Evolutionary conservation across 2,329 filamentous ascomycete genomes (phyloP).

Genomic region (Paradendryphiella salina): DNA sequence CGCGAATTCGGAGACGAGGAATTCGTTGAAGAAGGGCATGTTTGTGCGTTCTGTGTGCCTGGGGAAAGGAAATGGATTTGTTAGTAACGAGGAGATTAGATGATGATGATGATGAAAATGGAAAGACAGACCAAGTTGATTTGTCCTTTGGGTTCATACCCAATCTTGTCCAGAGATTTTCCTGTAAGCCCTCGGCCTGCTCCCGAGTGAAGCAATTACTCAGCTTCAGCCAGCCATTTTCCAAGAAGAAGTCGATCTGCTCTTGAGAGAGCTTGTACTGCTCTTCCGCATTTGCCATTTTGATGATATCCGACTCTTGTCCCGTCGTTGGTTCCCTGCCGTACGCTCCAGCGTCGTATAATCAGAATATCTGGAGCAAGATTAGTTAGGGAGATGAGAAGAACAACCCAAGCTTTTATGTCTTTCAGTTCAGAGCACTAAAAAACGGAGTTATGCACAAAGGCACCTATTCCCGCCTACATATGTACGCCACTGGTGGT

Average conservation of each 20-base stretch:
- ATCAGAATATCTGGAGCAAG: too few species aligned
- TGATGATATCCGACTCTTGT: neutral
- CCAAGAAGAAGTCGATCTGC: constrained; percentile 58
- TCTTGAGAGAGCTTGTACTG: constrained; percentile 48
- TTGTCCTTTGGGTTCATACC: constrained; percentile 67
- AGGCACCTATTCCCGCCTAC: neutral
- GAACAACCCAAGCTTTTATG: constrained; percentile 4
- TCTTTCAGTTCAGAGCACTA: neutral
- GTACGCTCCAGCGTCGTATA: too few species aligned
- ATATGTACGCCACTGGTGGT: neutral
- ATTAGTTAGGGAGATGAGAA: neutral
- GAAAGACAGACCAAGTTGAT: constrained; percentile 58
- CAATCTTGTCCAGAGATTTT: constrained; percentile 64
- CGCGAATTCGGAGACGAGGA: constrained; percentile 60
- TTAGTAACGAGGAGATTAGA: neutral
- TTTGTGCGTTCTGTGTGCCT: constrained; percentile 60
- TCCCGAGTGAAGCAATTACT: constrained; percentile 56
- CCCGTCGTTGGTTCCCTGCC: too few species aligned
- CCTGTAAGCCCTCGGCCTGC: constrained; percentile 54
- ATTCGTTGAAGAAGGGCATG: constrained; percentile 64
- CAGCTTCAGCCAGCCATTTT: constrained; percentile 60
- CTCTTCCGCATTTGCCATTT: constrained; percentile 22
- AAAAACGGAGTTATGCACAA: neutral
- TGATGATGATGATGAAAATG: too few species aligned
- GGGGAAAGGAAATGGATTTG: neutral